These are phyloP conservation scores for Chaetomium olivaceum DNA, from an alignment of 2,329 filamentous ascomycete species.

Conservation along the genomic window DNA sequence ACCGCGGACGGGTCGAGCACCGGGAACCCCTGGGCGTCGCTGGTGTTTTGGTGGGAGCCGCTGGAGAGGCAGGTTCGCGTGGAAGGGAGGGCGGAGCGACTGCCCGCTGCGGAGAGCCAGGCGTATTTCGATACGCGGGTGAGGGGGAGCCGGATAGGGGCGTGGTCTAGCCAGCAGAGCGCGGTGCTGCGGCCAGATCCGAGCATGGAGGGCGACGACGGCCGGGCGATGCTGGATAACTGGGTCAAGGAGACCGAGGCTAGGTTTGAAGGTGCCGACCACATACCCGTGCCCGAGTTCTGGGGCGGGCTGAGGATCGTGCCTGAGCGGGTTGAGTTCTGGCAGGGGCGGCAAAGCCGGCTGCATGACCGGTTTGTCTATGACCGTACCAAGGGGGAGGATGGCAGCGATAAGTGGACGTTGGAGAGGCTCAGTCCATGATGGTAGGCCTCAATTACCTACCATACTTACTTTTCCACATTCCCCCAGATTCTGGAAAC, in stretches of 20 bases:
- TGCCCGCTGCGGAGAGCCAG: slow-evolving; percentile 71
- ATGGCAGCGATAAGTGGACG: slow-evolving; percentile 57
- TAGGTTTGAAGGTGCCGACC: slow-evolving; percentile 70
- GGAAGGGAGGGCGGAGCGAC: slow-evolving; percentile 71
- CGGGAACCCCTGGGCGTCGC: slow-evolving; percentile 72
- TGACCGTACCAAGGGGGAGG: slow-evolving; percentile 57
- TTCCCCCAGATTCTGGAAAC: not conserved
- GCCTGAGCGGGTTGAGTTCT: slow-evolving; percentile 90
- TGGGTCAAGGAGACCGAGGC: slow-evolving; percentile 76
- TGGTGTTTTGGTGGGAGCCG: slow-evolving; percentile 89
- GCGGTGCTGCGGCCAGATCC: slow-evolving; percentile 60
- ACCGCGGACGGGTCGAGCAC: slow-evolving; percentile 26
- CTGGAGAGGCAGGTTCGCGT: slow-evolving; percentile 89
- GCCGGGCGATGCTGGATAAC: slow-evolving; percentile 70
- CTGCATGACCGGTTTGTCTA: slow-evolving; percentile 95
- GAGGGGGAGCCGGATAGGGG: slow-evolving; percentile 80
- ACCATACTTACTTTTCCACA: not conserved
- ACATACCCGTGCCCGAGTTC: slow-evolving; percentile 88
- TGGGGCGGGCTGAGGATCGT: slow-evolving; percentile 90
- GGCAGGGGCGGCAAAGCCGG: slow-evolving; percentile 86
- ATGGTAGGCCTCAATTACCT: slow-evolving; percentile 10
- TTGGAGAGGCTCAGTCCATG: slow-evolving; percentile 74
- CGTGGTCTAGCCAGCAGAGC: slow-evolving; percentile 92
- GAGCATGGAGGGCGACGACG: slow-evolving; percentile 56
- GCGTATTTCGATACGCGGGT: slow-evolving; percentile 67